Conservation (phyloP, 2,329 filamentous ascomycete genomes). For the Scytalidium sp. region DNA sequence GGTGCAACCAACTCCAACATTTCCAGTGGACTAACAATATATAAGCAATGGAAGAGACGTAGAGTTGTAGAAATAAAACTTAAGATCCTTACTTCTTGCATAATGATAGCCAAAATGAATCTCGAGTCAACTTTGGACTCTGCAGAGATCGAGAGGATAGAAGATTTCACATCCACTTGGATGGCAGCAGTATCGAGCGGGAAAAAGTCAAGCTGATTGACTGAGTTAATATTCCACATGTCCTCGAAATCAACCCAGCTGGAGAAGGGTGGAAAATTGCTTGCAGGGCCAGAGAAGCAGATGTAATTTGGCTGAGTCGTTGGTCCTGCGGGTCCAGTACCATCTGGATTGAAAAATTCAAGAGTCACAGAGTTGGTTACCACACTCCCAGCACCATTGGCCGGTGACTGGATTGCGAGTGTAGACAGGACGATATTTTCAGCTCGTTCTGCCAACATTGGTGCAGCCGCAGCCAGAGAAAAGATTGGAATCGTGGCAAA, state of each 20-base stretch:
- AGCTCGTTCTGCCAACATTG: neutral
- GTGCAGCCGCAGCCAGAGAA: neutral
- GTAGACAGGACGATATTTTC: neutral
- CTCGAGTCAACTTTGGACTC: conserved; percentile 17
- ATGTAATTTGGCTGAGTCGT: conserved; percentile 2
- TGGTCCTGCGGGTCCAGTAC: neutral
- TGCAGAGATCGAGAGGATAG: neutral
- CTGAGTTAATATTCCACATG: neutral
- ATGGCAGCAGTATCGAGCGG: neutral
- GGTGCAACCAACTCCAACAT: conserved; percentile 19
- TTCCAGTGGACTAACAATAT: conserved; percentile 17
- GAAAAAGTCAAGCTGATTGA: neutral
- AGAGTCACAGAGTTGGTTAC: neutral
- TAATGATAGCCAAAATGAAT: conserved; percentile 24
- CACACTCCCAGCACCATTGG: neutral
- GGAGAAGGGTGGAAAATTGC: conserved; percentile 3
- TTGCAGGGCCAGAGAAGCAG: conserved; percentile 8
- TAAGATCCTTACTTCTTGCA: conserved; percentile 21
- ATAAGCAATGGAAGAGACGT: no score
- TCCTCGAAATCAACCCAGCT: neutral
- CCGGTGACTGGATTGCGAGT: neutral
- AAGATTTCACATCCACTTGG: neutral
- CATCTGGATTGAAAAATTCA: neutral
- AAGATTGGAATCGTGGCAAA: neutral
- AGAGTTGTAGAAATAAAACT: neutral